Conservation (phyloP, 345 rosid genomes). For the Aegle marmelos region DNA sequence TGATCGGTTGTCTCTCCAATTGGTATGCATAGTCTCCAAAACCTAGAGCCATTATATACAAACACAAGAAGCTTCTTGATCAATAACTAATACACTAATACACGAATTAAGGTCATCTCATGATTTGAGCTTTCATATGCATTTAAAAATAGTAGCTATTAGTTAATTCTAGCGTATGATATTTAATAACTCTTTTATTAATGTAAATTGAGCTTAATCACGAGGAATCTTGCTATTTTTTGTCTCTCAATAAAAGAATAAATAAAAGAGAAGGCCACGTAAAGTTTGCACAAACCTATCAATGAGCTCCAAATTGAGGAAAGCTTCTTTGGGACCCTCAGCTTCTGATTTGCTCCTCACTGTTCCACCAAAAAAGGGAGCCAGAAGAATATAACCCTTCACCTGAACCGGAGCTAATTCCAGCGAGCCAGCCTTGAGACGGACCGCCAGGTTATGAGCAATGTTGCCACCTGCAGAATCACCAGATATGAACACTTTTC, state of each 20-base stretch:
- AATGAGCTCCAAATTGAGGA: conserved; percentile 58
- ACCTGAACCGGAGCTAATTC: conserved; percentile 47
- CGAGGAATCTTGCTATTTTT: no score
- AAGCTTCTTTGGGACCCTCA: conserved; percentile 57
- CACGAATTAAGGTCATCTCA: background rate
- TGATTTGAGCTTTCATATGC: no score
- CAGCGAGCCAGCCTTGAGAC: conserved; percentile 35
- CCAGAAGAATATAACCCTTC: conserved; percentile 48
- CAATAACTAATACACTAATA: background rate
- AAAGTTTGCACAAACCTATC: conserved; percentile 34
- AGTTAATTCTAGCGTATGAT: no score
- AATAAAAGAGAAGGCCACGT: no score
- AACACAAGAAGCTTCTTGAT: background rate
- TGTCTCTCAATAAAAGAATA: no score
- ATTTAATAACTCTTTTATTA: no score
- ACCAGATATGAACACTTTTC: conserved; percentile 48
- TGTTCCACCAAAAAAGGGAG: conserved; percentile 56
- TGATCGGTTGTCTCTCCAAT: conserved; percentile 51
- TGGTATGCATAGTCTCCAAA: conserved; percentile 58
- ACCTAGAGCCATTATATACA: conserved; percentile 23
- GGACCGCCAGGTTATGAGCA: conserved; percentile 53
- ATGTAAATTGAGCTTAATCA: no score
- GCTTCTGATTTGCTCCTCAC: conserved; percentile 46
- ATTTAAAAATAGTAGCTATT: no score
- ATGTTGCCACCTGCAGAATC: conserved; percentile 64